Evolutionary conservation across 768 basidiomycete species (phyloP), one percentile per base, ranked within the genome.

Genomic region (Tricholoma sp.): DNA sequence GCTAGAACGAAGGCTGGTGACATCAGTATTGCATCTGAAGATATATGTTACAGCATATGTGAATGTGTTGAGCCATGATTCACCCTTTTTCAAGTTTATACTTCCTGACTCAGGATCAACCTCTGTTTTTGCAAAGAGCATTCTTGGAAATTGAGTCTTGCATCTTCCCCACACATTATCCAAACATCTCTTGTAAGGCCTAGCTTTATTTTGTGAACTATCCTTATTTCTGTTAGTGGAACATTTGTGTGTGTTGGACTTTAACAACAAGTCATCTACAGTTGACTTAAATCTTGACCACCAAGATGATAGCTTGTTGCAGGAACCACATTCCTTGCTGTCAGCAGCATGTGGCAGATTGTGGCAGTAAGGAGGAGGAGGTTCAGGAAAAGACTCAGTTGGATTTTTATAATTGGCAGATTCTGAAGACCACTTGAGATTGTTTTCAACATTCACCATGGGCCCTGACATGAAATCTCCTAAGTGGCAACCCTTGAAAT

Each of bases 1-100:
- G 0, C 74, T 71, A 4, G 71, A 73, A 8, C 68, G 47, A 3
- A 75, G 52, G 52, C 64, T 63, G 0, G 66, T 68, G 0, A 67
- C 63, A 59, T 74, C 70, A 11, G 70, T 66, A 33, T 75, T 75
- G 34, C 69, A 70, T 2, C 69, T 13, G 2, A 68, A 15, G 0
- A 68, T n/a, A n/a, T n/a, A n/a, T n/a, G 17, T 41, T 13, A 41
- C 39, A 41, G n/a, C n/a, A 17, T 41, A 41, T 17, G 39, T 17
- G n/a, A 41, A 41, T 6, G 39, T 41, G 39, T 41, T 41, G 2
- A 41, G n/a, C 39, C 39, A 41, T 5, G 39, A 17, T 41, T 41
- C 39, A 41, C n/a, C 2, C n/a, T 41, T 41, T 17, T 41, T 41
- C 39, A 41, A 5, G n/a, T 41, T 41, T 11, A 41, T 41, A 17